Percentiles rank a stretch among this genome's conserved stretches.
Evolutionary conservation across 2,329 filamentous ascomycete genomes (phyloP).

Genomic region (Aspergillus quadricinctus): DNA sequence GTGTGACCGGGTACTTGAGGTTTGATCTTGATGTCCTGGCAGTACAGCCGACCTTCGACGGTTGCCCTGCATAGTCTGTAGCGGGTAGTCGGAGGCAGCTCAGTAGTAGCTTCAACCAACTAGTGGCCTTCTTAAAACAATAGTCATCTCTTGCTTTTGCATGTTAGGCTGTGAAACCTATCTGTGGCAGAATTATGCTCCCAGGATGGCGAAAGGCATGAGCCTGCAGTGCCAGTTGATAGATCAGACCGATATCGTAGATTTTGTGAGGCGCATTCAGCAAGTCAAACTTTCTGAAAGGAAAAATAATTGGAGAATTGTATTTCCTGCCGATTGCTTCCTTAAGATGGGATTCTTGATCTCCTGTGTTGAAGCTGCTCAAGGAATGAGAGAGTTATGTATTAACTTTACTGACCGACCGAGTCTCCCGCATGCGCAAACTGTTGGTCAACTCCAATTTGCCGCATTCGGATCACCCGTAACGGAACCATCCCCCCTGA

Average conservation of each 20-base stretch:
- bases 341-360: too few relatives aligned
- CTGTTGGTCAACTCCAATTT: slow-evolving; percentile 4
- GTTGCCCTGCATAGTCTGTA: neutral
- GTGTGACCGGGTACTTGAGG: neutral
- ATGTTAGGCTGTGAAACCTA: neutral
- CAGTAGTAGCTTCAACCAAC: neutral
- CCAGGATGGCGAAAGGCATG: too few relatives aligned
- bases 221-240: too few relatives aligned
- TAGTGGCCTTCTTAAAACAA: neutral
- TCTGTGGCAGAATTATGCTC: too few relatives aligned
- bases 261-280: too few relatives aligned
- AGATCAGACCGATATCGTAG: too few relatives aligned
- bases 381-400: too few relatives aligned
- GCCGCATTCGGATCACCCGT: slow-evolving; percentile 15
- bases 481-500: slow-evolving; percentile 9
- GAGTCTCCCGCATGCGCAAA: slow-evolving; percentile 8
- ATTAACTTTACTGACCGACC: too few relatives aligned
- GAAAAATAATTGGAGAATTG: too few relatives aligned
- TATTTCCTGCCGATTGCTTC: too few relatives aligned
- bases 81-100: neutral
- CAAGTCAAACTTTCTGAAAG: too few relatives aligned
- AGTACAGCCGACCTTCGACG: neutral
- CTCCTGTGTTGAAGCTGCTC: too few relatives aligned
- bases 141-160: neutral
- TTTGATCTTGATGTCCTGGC: neutral